Evolutionary conservation across 73 alveolate genomes (phyloP).

Genomic region (Paramecium primaurelia): DNA sequence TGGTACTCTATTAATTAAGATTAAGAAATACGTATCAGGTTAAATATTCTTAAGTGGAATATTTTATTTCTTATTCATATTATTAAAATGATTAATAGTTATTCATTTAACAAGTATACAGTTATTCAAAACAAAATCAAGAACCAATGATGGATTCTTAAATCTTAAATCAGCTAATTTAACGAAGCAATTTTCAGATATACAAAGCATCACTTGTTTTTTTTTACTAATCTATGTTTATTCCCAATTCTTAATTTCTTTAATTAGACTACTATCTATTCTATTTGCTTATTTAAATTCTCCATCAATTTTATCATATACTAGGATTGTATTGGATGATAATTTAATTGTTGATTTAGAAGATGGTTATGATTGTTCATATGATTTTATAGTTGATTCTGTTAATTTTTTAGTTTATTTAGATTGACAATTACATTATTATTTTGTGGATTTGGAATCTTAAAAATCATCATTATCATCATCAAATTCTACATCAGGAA

Average conservation of each 20-base stretch:
- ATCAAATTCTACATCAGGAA: not conserved
- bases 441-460: not conserved
- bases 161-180: not conserved
- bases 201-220: not conserved
- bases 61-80: not conserved
- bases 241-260: not conserved
- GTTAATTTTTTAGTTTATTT: not conserved
- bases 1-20: not conserved
- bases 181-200: not conserved
- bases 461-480: not conserved
- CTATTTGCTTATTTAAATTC: not conserved
- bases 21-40: not conserved
- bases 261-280: not conserved
- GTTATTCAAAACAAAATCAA: not conserved
- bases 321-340: not conserved
- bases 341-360: not conserved
- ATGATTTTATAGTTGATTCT: too few species aligned
- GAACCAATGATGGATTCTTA: not conserved
- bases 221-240: not conserved
- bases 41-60: not conserved
- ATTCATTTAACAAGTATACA: slow-evolving; percentile 8
- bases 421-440: not conserved
- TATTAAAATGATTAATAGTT: not conserved
- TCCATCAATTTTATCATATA: not conserved
- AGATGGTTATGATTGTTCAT: not conserved